Evolutionary conservation across 2,329 filamentous ascomycete genomes (phyloP).

Genomic region (Talaromyces sp.): DNA sequence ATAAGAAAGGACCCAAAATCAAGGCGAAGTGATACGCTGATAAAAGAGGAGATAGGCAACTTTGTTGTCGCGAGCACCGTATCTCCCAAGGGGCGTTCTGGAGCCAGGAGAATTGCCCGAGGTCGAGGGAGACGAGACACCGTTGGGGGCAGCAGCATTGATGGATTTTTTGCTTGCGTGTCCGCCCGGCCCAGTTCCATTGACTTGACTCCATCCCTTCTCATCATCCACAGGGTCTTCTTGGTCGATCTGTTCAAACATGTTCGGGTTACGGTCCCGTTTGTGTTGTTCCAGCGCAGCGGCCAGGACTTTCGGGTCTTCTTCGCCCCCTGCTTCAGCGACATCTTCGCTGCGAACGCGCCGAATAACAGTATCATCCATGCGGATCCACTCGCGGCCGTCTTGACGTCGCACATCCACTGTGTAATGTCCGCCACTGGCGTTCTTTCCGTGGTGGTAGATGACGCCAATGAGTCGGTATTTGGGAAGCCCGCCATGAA

Average conservation of each 20-base stretch:
- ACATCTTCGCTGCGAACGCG: conserved; percentile 84
- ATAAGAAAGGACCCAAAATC: not conserved
- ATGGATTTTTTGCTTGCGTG: conserved; percentile 66
- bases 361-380: conserved; percentile 88
- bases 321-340: conserved; percentile 75
- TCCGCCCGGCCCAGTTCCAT: conserved; percentile 46
- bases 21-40: conserved; percentile 55
- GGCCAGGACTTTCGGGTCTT: conserved; percentile 65
- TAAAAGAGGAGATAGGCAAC: conserved; percentile 97
- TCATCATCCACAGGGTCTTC: conserved; percentile 61
- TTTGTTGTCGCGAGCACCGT: conserved; percentile 80
- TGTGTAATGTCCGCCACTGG: conserved; percentile 93
- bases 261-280: conserved; percentile 53
- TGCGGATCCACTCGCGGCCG: conserved; percentile 88
- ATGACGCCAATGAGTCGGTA: conserved; percentile 87
- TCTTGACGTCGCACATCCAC: conserved; percentile 95
- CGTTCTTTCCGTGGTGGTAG: conserved; percentile 96
- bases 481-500: conserved; percentile 66
- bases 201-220: conserved; percentile 77
- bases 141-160: conserved; percentile 54
- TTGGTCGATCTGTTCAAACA: conserved; percentile 63
- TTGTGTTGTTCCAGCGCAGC: conserved; percentile 63
- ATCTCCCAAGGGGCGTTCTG: conserved; percentile 52
- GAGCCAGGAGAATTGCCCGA: conserved; percentile 50
- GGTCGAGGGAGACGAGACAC: conserved; percentile 50